Evolutionary conservation across 1,284 basidiomycete genomes (phyloP).

Genomic region (Ganoderma sinense): DNA sequence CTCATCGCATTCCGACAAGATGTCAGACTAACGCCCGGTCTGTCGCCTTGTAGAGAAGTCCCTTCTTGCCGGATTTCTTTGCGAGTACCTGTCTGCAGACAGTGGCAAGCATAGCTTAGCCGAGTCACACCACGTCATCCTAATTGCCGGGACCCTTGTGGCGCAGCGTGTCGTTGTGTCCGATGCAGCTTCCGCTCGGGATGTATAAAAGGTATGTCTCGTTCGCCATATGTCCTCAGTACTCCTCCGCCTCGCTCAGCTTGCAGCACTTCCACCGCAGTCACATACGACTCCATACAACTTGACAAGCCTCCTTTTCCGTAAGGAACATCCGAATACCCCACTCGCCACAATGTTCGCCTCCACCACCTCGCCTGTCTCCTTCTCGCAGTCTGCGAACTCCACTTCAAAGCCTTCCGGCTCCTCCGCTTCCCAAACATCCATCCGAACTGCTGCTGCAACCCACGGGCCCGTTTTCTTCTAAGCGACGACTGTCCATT

Average conservation of each 20-base stretch:
- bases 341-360: constrained; percentile 7
- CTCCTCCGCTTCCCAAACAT: constrained; percentile 27
- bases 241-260: not conserved
- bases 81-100: constrained; percentile 25
- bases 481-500: constrained; percentile 10
- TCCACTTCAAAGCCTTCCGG: constrained; percentile 27
- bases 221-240: constrained; percentile 17
- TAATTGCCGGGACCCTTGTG: constrained; percentile 11
- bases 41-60: constrained; percentile 31
- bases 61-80: constrained; percentile 22
- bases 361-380: constrained; percentile 18
- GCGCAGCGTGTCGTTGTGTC: constrained; percentile 7
- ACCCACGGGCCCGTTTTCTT: constrained; percentile 36
- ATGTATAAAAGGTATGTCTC: constrained; percentile 18
- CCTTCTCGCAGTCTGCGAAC: constrained; percentile 21
- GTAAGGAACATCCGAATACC: not conserved
- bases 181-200: constrained; percentile 13
- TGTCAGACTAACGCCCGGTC: constrained; percentile 13
- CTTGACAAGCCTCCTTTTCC: not conserved
- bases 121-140: constrained; percentile 31
- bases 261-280: not conserved
- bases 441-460: constrained; percentile 30
- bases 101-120: constrained; percentile 16
- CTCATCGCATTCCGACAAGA: constrained; percentile 26
- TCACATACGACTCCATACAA: not conserved